Conservation (phyloP, 345 rosid genomes). For the Triadica sebifera region DNA sequence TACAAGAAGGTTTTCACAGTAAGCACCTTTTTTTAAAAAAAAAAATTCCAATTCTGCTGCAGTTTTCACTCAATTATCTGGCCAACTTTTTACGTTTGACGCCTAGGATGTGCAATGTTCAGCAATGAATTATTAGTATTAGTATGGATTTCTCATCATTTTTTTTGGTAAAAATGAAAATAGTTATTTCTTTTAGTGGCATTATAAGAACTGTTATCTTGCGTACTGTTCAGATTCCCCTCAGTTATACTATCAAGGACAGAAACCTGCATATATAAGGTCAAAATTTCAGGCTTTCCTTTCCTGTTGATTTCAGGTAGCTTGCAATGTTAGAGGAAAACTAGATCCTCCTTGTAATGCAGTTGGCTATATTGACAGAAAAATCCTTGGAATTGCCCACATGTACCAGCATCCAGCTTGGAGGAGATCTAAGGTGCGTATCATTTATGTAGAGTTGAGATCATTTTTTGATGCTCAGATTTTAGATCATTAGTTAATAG, state of each 20-base stretch:
- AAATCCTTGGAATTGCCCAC: slow-evolving; percentile 66
- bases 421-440: slow-evolving; percentile 76
- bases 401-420: slow-evolving; percentile 85
- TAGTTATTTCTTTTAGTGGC: neutral
- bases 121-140: neutral
- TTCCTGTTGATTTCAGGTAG: slow-evolving; percentile 44
- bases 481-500: slow-evolving; percentile 13
- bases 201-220: neutral
- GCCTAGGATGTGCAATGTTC: neutral
- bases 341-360: slow-evolving; percentile 89
- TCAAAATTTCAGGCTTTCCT: neutral
- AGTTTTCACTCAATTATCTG: neutral
- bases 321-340: slow-evolving; percentile 71
- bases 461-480: neutral
- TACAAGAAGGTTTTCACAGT: slow-evolving; percentile 62
- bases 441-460: neutral
- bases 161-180: neutral
- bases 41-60: neutral
- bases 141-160: neutral
- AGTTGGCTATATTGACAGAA: slow-evolving; percentile 72
- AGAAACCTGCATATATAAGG: neutral
- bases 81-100: neutral
- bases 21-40: slow-evolving; percentile 32
- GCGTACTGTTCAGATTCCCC: too few species aligned
- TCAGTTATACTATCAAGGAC: neutral